These are phyloP conservation scores for Colletotrichum salicis DNA, from an alignment of 2,329 filamentous ascomycete species.

Conservation along the genomic window DNA sequence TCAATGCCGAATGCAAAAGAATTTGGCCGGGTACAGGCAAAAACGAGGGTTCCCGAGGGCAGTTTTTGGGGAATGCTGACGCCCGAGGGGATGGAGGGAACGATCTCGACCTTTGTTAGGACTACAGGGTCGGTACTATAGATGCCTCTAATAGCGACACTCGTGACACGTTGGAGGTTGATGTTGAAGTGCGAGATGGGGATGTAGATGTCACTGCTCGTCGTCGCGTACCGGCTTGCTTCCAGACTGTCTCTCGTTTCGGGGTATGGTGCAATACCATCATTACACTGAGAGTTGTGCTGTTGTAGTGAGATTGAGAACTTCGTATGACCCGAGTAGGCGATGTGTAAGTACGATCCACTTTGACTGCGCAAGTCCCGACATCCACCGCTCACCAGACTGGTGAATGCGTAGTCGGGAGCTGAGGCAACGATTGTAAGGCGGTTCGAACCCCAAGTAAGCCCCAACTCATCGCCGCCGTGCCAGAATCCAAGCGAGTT, in stretches of 20 bases:
- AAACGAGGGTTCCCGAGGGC: conserved; percentile 68
- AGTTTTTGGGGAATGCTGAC: conserved; percentile 68
- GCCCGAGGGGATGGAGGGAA: conserved; percentile 61
- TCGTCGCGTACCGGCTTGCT: conserved; percentile 65
- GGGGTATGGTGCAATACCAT: conserved; percentile 66
- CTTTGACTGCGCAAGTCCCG: conserved; percentile 65
- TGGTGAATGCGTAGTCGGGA: conserved; percentile 68
- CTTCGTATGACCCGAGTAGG: conserved; percentile 69
- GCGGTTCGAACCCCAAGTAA: conserved; percentile 61
- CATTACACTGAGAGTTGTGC: conserved; percentile 70
- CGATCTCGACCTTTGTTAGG: conserved; percentile 70
- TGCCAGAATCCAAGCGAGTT: conserved; percentile 75
- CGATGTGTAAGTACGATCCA: conserved; percentile 71
- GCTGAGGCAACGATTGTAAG: conserved; percentile 54
- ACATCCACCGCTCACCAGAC: conserved; percentile 58
- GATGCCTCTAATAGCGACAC: conserved; percentile 73
- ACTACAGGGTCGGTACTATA: conserved; percentile 62
- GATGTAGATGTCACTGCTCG: conserved; percentile 69
- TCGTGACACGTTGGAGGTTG: conserved; percentile 64
- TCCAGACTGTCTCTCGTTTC: conserved; percentile 76
- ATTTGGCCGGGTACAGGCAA: conserved; percentile 74
- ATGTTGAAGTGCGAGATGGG: conserved; percentile 75
- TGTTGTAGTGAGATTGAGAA: conserved; percentile 75
- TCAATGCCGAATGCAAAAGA: conserved; percentile 79
- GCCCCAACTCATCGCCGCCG: conserved; percentile 69